Percentiles rank a stretch among this genome's conserved stretches.
Conservation (phyloP, 306 rosid genomes). For the Cicer judaicum region DNA sequence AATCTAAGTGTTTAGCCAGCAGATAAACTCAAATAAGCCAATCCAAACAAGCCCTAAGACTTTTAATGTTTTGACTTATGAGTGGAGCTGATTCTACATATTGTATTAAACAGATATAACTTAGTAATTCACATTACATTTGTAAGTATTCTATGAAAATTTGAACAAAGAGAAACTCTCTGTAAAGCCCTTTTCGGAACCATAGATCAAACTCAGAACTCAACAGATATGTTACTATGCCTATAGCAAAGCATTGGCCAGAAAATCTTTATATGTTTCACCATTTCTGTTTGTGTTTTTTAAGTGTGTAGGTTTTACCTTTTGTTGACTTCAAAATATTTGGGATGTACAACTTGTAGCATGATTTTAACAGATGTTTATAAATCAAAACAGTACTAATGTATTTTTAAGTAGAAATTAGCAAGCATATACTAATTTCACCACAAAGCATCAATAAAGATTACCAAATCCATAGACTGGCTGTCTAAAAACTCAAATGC, state of each 20-base stretch:
- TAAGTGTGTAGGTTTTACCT: slow-evolving; percentile 10
- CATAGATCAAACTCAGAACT: slow-evolving; percentile 40
- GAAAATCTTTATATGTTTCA: slow-evolving; percentile 7
- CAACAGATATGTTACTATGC: slow-evolving; percentile 23
- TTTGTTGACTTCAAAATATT: slow-evolving; percentile 5
- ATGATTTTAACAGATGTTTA: neutral
- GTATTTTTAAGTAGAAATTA: slow-evolving; percentile 31
- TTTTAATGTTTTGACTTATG: slow-evolving; percentile 17
- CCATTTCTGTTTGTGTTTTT: slow-evolving; percentile 31
- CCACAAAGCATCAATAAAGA: slow-evolving; percentile 37
- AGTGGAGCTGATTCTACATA: neutral
- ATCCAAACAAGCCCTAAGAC: neutral
- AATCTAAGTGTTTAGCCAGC: neutral
- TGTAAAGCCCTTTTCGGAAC: neutral
- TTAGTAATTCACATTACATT: slow-evolving; percentile 5
- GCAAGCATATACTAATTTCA: slow-evolving; percentile 17
- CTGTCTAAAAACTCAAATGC: slow-evolving; percentile 94
- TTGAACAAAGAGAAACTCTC: neutral
- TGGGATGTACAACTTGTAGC: neutral
- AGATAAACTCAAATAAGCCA: too few species aligned
- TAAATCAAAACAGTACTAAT: slow-evolving; percentile 16
- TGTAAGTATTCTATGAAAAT: slow-evolving; percentile 20
- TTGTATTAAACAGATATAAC: slow-evolving; percentile 25
- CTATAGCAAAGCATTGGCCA: slow-evolving; percentile 14
- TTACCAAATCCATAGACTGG: slow-evolving; percentile 79